phyloP scores from a whole-genome alignment of 2,329 filamentous ascomycete genomes.

The Sclerotinia minor region DNA sequence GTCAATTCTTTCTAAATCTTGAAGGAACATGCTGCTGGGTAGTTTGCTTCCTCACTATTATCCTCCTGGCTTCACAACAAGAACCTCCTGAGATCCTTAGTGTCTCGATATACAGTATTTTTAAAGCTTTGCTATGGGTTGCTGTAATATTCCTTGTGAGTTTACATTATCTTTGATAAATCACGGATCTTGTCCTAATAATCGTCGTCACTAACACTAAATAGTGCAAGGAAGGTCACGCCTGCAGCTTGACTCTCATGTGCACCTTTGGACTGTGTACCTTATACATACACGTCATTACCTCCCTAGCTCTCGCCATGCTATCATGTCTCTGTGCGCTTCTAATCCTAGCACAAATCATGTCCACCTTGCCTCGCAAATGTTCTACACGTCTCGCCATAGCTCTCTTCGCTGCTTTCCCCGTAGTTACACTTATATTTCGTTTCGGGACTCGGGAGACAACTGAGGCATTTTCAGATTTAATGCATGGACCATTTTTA shows the following conservation, averaged over 20 bases:
- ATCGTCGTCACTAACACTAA: not conserved
- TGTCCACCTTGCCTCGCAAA: not conserved
- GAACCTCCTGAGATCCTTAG: not conserved
- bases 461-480: not conserved
- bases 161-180: not conserved
- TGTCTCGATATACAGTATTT: conserved; percentile 4
- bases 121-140: conserved; percentile 14
- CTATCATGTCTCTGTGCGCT: conserved; percentile 19
- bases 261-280: conserved; percentile 20
- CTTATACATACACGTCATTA: conserved; percentile 7
- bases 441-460: not conserved
- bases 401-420: conserved; percentile 9
- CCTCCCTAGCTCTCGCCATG: not conserved
- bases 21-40: conserved; percentile 24
- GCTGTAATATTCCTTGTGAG: conserved; percentile 17
- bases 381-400: not conserved
- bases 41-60: conserved; percentile 21
- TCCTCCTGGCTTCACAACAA: conserved; percentile 20
- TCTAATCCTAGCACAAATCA: conserved; percentile 12
- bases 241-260: conserved; percentile 18
- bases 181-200: not conserved
- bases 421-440: conserved; percentile 12
- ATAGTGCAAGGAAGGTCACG: conserved; percentile 22
- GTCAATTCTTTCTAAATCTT: conserved; percentile 2
- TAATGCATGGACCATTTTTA: not conserved